Evolutionary conservation across 805 yeast species (phyloP).

Genomic region (Kluyveromyces nonfermentans): DNA sequence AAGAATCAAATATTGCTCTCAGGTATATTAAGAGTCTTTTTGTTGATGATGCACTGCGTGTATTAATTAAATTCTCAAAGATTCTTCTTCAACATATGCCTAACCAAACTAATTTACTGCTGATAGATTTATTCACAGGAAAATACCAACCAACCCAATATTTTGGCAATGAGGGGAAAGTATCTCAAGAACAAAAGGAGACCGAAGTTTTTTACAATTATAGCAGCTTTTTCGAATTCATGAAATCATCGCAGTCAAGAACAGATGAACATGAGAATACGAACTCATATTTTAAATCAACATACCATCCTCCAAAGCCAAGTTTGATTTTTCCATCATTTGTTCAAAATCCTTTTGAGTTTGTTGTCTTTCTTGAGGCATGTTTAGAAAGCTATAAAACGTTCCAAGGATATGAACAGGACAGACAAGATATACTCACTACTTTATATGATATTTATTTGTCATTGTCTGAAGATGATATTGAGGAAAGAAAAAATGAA

Average conservation of each 20-base stretch:
- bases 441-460: slow-evolving; percentile 80
- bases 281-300: slow-evolving; percentile 32
- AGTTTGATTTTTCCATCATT: slow-evolving; percentile 79
- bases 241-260: slow-evolving; percentile 27
- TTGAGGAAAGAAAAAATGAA: slow-evolving; percentile 28
- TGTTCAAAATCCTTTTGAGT: slow-evolving; percentile 75
- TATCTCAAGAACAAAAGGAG: slow-evolving; percentile 12
- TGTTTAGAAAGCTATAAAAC: slow-evolving; percentile 70
- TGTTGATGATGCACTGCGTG: slow-evolving; percentile 68
- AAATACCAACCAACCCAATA: slow-evolving; percentile 44
- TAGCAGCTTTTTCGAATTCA: slow-evolving; percentile 48
- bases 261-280: slow-evolving; percentile 8
- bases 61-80: slow-evolving; percentile 59
- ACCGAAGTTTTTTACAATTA: slow-evolving; percentile 39
- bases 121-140: slow-evolving; percentile 86
- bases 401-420: slow-evolving; percentile 59
- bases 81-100: slow-evolving; percentile 58
- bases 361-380: slow-evolving; percentile 88
- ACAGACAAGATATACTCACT: slow-evolving; percentile 61
- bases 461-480: slow-evolving; percentile 39
- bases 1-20: slow-evolving; percentile 51
- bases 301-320: slow-evolving; percentile 89
- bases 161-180: slow-evolving; percentile 6
- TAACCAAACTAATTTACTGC: slow-evolving; percentile 67
- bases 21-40: slow-evolving; percentile 57